A percentile compares a stretch with the other conserved stretches of the same genome.
These are phyloP conservation scores for Sarcomyxa edulis DNA, from an alignment of 768 basidiomycete species.

Conservation along the genomic window DNA sequence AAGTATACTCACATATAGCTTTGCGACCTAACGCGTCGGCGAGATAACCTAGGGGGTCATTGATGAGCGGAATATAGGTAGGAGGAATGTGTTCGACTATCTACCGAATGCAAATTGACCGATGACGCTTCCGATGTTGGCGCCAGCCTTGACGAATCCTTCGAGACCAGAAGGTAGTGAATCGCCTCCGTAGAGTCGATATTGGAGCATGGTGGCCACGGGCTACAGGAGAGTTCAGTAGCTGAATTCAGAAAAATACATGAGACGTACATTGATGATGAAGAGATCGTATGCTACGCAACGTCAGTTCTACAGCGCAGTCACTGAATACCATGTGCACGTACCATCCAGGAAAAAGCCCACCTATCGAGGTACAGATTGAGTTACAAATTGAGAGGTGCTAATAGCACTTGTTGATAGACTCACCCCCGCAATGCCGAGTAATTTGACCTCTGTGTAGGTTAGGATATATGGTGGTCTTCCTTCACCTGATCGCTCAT, in stretches of 20 bases:
- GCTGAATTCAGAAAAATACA: background rate
- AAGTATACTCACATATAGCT: constrained; percentile 43
- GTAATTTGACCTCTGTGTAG: constrained; percentile 49
- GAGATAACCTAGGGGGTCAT: constrained; percentile 39
- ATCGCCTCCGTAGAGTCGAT: constrained; percentile 49
- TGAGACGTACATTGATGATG: constrained; percentile 53
- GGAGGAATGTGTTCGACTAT: background rate
- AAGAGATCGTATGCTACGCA: constrained; percentile 61
- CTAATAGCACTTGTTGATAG: background rate
- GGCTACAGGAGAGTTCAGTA: constrained; percentile 32
- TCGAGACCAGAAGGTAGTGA: constrained; percentile 48
- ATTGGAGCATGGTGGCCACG: constrained; percentile 64
- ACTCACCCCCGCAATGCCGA: constrained; percentile 57
- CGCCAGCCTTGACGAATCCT: constrained; percentile 59
- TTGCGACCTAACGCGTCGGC: constrained; percentile 69
- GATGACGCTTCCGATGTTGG: constrained; percentile 71
- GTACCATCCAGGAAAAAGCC: constrained; percentile 70
- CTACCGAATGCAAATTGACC: constrained; percentile 62
- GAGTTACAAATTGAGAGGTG: background rate
- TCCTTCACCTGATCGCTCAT: constrained; percentile 17
- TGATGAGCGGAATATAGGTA: background rate
- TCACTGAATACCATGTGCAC: constrained; percentile 10
- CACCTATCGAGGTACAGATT: constrained; percentile 29
- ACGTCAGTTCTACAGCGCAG: constrained; percentile 4
- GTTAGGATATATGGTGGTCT: constrained; percentile 23